These are phyloP conservation scores for Pichia sp. DNA, from an alignment of 1,139 yeast species.

Conservation along the genomic window DNA sequence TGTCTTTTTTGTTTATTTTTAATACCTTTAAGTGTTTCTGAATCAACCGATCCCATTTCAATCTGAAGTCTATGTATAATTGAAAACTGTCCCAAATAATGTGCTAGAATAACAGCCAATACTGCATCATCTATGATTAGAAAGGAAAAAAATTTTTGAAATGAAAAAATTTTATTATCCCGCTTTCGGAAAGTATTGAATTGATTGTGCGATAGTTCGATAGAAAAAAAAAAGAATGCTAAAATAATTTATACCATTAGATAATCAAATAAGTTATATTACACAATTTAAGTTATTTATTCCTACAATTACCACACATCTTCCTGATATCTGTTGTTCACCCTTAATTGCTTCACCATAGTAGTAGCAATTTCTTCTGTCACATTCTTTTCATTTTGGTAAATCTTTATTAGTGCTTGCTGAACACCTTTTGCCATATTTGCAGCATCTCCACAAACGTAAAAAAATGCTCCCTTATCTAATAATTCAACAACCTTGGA, in stretches of 20 bases:
- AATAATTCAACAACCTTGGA: slow-evolving; percentile 52
- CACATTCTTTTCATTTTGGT: slow-evolving; percentile 49
- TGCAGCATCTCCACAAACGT: slow-evolving; percentile 96
- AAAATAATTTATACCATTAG: no score
- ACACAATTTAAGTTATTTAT: no score
- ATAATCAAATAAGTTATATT: no score
- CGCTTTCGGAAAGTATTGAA: no score
- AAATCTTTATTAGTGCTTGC: slow-evolving; percentile 55
- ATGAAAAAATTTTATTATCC: no score
- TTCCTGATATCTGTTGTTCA: slow-evolving; percentile 88
- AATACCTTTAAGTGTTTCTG: slow-evolving; percentile 33
- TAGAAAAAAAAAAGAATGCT: no score
- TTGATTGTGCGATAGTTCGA: no score
- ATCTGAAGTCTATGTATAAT: no score
- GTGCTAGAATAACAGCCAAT: no score
- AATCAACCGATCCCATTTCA: slow-evolving; percentile 12
- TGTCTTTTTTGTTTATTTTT: slow-evolving; percentile 78
- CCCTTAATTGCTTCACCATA: slow-evolving; percentile 71
- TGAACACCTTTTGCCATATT: slow-evolving; percentile 98
- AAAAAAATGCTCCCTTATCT: slow-evolving; percentile 72
- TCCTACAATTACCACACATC: slow-evolving; percentile 72
- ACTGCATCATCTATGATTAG: no score
- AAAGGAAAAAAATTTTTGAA: no score
- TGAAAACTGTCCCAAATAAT: no score
- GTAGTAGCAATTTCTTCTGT: slow-evolving; percentile 67